Conservation (phyloP, 78 protist species). For the Dictyostelium purpureum region DNA sequence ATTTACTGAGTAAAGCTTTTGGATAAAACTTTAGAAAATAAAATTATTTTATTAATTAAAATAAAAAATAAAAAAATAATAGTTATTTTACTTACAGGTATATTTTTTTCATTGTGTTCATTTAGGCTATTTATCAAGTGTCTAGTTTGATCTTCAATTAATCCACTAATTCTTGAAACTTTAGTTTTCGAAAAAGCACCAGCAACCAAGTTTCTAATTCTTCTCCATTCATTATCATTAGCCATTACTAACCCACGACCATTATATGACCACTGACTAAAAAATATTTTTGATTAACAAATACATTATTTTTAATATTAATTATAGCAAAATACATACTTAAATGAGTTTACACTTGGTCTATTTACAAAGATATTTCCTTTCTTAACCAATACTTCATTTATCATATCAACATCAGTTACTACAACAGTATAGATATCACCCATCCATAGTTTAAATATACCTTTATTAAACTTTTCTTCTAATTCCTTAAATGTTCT, state of each 20-base stretch:
- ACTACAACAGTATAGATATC: constrained; percentile 21
- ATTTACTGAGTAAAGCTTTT: too few species aligned
- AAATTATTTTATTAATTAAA: too few species aligned
- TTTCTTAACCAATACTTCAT: constrained; percentile 14
- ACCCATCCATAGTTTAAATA: constrained; percentile 37
- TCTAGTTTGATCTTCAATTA: background rate
- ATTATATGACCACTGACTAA: too few species aligned
- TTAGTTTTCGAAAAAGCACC: constrained; percentile 23
- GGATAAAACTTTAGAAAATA: too few species aligned
- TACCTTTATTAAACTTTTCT: background rate
- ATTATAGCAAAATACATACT: too few species aligned
- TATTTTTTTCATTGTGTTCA: background rate
- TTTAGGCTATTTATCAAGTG: background rate
- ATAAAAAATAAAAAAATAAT: too few species aligned
- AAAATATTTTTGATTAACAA: too few species aligned
- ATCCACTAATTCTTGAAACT: background rate
- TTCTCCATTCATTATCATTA: background rate
- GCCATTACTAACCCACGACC: background rate
- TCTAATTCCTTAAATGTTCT: background rate
- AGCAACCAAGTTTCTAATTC: background rate
- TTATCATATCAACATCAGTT: background rate
- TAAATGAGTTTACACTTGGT: background rate
- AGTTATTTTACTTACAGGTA: background rate
- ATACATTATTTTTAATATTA: too few species aligned
- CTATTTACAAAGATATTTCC: constrained; percentile 11